Percentiles rank a stretch among this genome's conserved stretches.
Evolutionary conservation across 2,329 filamentous ascomycete species (phyloP).

Genomic region (Diaporthe velutina): DNA sequence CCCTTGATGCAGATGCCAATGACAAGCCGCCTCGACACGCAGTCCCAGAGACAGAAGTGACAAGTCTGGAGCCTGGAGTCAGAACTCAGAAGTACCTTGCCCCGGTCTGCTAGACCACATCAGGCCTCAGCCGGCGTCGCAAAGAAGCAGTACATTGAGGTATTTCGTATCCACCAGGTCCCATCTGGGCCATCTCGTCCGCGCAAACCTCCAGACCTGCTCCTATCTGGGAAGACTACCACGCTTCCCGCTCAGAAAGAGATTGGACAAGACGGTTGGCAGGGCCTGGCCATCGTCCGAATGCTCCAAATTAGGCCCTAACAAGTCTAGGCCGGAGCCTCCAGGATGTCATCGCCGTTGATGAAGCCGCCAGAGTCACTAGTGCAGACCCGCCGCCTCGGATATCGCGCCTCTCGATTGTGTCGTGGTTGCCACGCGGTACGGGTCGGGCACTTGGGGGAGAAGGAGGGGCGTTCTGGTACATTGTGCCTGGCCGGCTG

Average conservation of each 20-base stretch:
- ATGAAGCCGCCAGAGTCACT: slow-evolving; percentile 24
- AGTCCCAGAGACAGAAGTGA: no score
- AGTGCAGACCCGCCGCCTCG: slow-evolving; percentile 10
- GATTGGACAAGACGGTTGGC: slow-evolving; percentile 23
- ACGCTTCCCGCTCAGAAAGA: not conserved
- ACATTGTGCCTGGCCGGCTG: not conserved
- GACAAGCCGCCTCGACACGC: not conserved
- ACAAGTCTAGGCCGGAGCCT: slow-evolving; percentile 11
- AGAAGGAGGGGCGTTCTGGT: not conserved
- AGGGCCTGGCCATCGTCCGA: slow-evolving; percentile 22
- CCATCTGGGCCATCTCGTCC: slow-evolving; percentile 3
- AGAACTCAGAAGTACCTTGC: slow-evolving; percentile 2
- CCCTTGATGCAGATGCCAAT: slow-evolving; percentile 15
- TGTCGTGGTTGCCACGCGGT: slow-evolving; percentile 9
- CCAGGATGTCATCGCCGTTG: slow-evolving; percentile 10
- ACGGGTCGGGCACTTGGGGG: not conserved
- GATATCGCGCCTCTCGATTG: slow-evolving; percentile 17
- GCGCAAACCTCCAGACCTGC: not conserved
- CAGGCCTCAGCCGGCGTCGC: slow-evolving; percentile 15
- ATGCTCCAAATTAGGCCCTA: not conserved
- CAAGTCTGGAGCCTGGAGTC: no score
- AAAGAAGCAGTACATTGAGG: not conserved
- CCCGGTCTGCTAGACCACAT: not conserved
- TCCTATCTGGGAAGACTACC: slow-evolving; percentile 22
- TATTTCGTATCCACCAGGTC: slow-evolving; percentile 1